phyloP scores from a whole-genome alignment of 176 grass and related monocot species.

The Carex kokanica region DNA sequence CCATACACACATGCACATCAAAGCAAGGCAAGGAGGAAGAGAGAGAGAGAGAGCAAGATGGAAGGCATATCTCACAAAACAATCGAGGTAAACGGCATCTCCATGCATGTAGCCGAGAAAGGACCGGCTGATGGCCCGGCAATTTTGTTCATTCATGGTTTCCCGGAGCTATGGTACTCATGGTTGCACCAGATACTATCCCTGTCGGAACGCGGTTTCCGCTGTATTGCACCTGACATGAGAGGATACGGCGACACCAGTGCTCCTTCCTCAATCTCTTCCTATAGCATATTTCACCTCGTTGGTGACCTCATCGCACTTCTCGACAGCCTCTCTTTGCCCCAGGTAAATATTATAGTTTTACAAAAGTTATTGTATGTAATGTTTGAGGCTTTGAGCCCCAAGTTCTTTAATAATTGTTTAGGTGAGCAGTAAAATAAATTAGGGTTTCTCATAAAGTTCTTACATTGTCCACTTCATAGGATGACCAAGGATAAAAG shows the following conservation, averaged over 20 bases:
- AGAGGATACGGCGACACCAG: conserved; percentile 68
- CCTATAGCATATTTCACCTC: conserved; percentile 75
- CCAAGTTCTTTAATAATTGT: no score
- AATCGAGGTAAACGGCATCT: conserved; percentile 59
- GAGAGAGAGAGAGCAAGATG: neutral
- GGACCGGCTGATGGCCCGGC: conserved; percentile 1
- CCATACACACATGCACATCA: no score
- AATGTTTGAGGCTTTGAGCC: no score
- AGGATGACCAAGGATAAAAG: no score
- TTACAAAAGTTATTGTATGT: no score
- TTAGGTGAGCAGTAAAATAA: no score
- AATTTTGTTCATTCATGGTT: conserved; percentile 74
- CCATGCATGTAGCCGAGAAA: conserved; percentile 63
- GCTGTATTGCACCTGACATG: conserved; percentile 66
- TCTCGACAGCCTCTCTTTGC: conserved; percentile 50
- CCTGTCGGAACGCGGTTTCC: conserved; percentile 60
- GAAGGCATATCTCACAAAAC: conserved; percentile 39
- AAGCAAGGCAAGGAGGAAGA: no score
- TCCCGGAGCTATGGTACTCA: conserved; percentile 86
- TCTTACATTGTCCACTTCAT: no score
- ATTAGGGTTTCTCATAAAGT: no score
- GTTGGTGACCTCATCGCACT: conserved; percentile 76
- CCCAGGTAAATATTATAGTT: conserved; percentile 30
- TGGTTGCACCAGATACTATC: conserved; percentile 63
- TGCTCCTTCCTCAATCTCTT: conserved; percentile 36